These are phyloP conservation scores for Paramecium primaurelia DNA, from an alignment of 73 alveolate genomes.

Conservation along the genomic window DNA sequence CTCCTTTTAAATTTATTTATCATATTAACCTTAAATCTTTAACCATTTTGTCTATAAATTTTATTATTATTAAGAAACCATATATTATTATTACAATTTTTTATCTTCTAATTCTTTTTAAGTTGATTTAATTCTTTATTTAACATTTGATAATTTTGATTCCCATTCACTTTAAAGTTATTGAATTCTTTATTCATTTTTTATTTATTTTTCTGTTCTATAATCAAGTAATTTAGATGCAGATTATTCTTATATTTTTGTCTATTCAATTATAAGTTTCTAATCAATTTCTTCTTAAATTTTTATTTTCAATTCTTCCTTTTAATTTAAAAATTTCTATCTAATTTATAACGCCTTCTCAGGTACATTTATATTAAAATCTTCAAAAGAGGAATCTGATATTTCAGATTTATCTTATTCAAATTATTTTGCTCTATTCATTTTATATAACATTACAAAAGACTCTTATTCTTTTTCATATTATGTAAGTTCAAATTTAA, in stretches of 20 bases:
- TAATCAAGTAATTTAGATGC: not conserved
- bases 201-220: not conserved
- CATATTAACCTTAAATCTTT: not conserved
- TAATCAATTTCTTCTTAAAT: not conserved
- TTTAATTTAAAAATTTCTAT: not conserved
- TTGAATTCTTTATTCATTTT: not conserved
- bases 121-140: not conserved
- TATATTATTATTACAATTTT: not conserved
- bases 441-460: not conserved
- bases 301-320: not conserved
- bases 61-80: not conserved
- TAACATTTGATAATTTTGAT: not conserved
- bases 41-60: not conserved
- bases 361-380: not conserved
- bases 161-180: not conserved
- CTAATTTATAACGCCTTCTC: not conserved
- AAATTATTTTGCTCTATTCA: not conserved
- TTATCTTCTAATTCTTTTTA: not conserved
- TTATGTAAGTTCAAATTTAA: not conserved
- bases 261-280: not conserved
- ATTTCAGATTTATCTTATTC: not conserved
- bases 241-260: not conserved
- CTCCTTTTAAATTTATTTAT: not conserved
- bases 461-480: not conserved
- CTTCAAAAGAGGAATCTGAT: not conserved